These are phyloP conservation scores for Aegilops tauschii DNA, from an alignment of 176 grass and related monocot species.

Conservation along the genomic window DNA sequence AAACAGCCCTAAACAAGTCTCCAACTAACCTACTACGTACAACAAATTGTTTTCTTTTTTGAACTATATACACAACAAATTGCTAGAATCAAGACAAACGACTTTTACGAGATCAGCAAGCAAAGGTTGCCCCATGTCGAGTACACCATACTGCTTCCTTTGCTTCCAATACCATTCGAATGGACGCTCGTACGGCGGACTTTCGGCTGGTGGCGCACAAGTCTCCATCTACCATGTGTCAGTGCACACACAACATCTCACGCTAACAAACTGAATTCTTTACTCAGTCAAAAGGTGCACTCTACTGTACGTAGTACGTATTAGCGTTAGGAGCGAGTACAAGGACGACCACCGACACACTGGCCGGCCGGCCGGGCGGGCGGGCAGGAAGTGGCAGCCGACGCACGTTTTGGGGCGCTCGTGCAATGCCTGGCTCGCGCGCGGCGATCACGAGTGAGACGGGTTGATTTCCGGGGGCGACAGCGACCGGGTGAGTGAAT, in stretches of 20 bases:
- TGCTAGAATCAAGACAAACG: not conserved
- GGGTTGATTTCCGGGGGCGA: not conserved
- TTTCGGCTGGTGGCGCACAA: conserved; percentile 20
- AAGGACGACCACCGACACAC: conserved; percentile 22
- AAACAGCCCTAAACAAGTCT: not conserved
- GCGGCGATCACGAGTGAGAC: not conserved
- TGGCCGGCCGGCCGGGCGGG: not conserved
- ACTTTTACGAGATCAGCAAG: not conserved
- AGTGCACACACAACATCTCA: not conserved
- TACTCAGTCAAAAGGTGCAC: no score
- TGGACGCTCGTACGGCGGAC: not conserved
- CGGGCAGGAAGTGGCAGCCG: not conserved
- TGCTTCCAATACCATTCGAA: conserved; percentile 34
- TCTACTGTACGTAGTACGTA: no score
- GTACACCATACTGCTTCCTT: conserved; percentile 6
- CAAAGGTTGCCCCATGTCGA: not conserved
- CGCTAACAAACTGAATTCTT: not conserved
- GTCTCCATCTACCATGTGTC: not conserved
- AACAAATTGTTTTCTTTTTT: no score
- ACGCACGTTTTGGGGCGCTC: not conserved
- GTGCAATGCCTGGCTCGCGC: not conserved
- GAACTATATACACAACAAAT: not conserved
- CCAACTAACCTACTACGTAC: not conserved
- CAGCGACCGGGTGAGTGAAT: not conserved
- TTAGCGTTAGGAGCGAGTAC: not conserved